A percentile compares a stretch with the other conserved stretches of the same genome.
Evolutionary conservation across 805 yeast genomes (phyloP).

Genomic region (Saccharomyces mikatae): DNA sequence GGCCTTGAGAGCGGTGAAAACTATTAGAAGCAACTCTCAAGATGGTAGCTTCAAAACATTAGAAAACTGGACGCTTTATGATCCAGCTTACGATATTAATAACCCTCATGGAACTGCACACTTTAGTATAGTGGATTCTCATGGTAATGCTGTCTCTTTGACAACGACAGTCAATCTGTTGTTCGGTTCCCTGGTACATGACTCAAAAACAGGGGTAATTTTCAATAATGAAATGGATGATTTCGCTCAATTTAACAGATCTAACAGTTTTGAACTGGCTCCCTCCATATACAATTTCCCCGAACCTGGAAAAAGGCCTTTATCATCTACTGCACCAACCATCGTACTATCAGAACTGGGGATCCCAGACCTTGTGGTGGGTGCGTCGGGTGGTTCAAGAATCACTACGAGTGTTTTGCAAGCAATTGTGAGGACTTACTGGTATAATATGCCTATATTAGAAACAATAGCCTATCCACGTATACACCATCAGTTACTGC

Average conservation of each 20-base stretch:
- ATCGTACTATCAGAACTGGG: slow-evolving; percentile 45
- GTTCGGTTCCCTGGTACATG: slow-evolving; percentile 80
- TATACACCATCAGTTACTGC: slow-evolving; percentile 82
- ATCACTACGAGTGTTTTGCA: slow-evolving; percentile 79
- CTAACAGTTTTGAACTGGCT: slow-evolving; percentile 70
- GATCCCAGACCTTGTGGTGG: slow-evolving; percentile 59
- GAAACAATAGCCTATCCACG: slow-evolving; percentile 75
- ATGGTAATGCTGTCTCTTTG: slow-evolving; percentile 73
- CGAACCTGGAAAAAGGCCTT: slow-evolving; percentile 69
- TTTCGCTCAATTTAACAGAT: slow-evolving; percentile 61
- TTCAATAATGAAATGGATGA: slow-evolving; percentile 94
- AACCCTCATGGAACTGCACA: slow-evolving; percentile 92
- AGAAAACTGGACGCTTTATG: slow-evolving; percentile 60
- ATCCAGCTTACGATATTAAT: slow-evolving; percentile 67
- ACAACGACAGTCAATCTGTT: slow-evolving; percentile 81
- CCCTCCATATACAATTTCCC: slow-evolving; percentile 79
- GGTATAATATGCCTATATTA: slow-evolving; percentile 49
- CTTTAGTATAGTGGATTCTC: slow-evolving; percentile 65
- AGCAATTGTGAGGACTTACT: slow-evolving; percentile 60
- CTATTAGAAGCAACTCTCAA: slow-evolving; percentile 34
- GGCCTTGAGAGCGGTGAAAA: slow-evolving; percentile 42
- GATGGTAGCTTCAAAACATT: slow-evolving; percentile 36
- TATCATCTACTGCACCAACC: slow-evolving; percentile 76
- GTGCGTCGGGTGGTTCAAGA: slow-evolving; percentile 92
- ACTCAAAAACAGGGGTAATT: slow-evolving; percentile 71